Conservation (phyloP, 2,329 filamentous ascomycete genomes). For the Scedosporium minutisporum region DNA sequence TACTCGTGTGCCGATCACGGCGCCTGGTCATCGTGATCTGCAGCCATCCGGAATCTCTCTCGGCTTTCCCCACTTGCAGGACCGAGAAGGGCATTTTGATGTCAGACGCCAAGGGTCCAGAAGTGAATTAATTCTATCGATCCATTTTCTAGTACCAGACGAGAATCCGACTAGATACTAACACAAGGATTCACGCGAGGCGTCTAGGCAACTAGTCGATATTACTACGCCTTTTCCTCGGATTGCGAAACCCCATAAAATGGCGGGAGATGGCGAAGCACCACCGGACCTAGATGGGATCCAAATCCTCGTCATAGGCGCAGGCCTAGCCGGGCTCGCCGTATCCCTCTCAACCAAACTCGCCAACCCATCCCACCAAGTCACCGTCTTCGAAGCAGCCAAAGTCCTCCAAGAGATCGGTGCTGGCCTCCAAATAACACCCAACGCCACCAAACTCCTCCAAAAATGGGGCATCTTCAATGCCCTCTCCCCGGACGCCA, state of each 20-base stretch:
- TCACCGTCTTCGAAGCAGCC: neutral
- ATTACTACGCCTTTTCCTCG: neutral
- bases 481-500: slow-evolving; percentile 9
- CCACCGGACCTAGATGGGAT: neutral
- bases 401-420: slow-evolving; percentile 12
- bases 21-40: no score
- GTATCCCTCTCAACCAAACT: slow-evolving; percentile 4
- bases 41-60: no score
- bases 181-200: neutral
- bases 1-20: no score
- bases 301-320: slow-evolving; percentile 6
- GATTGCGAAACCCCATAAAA: neutral
- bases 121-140: neutral
- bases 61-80: neutral
- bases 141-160: no score
- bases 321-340: slow-evolving; percentile 7
- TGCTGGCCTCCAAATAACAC: slow-evolving; percentile 12
- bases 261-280: neutral
- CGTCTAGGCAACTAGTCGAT: neutral
- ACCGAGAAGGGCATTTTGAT: neutral
- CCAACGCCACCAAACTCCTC: slow-evolving; percentile 11
- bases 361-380: slow-evolving; percentile 1
- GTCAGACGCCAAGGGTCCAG: neutral
- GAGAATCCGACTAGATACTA: no score
- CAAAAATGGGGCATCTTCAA: slow-evolving; percentile 9